phyloP scores from a whole-genome alignment of 352 stramenopile genomes.

The Phytophthora ramorum region DNA sequence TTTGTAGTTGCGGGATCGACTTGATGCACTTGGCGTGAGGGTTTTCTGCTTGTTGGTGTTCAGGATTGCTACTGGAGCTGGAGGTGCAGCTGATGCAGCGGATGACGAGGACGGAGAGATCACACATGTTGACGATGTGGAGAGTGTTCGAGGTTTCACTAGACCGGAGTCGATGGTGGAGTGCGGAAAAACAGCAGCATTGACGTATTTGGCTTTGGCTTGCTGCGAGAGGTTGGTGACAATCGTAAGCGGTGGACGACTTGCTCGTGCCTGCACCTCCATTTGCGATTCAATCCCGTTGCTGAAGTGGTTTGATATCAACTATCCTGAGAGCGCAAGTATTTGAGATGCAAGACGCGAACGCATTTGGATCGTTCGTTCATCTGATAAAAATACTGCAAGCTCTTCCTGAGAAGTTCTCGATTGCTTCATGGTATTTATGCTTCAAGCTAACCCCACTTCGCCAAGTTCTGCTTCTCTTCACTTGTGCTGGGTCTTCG shows the following conservation, averaged over 20 bases:
- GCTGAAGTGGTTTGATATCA: neutral
- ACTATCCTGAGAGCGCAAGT: neutral
- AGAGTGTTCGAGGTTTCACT: constrained; percentile 19
- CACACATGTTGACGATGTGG: constrained; percentile 20
- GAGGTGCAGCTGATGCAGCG: constrained; percentile 2
- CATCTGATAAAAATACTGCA: constrained; percentile 32
- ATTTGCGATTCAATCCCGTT: constrained; percentile 20
- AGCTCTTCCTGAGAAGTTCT: constrained; percentile 4
- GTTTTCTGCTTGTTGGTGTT: constrained; percentile 15
- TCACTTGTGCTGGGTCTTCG: constrained; percentile 24
- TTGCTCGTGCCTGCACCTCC: constrained; percentile 14
- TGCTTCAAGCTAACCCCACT: neutral
- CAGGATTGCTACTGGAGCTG: constrained; percentile 12
- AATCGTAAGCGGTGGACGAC: constrained; percentile 28
- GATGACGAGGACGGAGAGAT: constrained; percentile 11
- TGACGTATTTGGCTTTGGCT: constrained; percentile 8
- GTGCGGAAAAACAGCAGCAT: constrained; percentile 8
- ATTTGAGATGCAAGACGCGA: neutral
- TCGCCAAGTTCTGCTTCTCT: neutral
- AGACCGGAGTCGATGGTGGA: neutral
- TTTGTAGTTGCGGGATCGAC: constrained; percentile 35
- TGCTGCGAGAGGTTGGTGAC: constrained; percentile 27
- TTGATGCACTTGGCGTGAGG: constrained; percentile 3
- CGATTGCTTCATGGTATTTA: constrained; percentile 22
- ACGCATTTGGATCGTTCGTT: constrained; percentile 5